phyloP scores from a whole-genome alignment of 768 basidiomycete genomes.

The Mycena alexandri region DNA sequence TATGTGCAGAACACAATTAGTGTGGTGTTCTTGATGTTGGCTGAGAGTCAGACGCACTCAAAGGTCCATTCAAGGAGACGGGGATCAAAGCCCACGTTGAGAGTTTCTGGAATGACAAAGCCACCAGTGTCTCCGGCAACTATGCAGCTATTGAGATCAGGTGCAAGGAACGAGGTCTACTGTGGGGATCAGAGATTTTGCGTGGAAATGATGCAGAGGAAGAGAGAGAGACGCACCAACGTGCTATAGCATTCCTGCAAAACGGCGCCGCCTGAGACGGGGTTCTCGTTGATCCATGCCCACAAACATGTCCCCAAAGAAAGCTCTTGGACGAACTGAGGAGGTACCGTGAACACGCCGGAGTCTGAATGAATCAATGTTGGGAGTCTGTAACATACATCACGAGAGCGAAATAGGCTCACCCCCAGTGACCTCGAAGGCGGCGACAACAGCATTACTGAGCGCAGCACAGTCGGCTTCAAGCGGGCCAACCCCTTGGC shows the following conservation, averaged over 20 bases:
- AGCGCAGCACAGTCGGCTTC: slow-evolving; percentile 9
- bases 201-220: neutral
- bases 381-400: no score
- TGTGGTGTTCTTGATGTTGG: neutral
- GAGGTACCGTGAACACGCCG: neutral
- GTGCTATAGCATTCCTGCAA: neutral
- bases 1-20: slow-evolving; percentile 2
- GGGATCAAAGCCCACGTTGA: neutral
- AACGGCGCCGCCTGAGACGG: neutral
- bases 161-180: neutral
- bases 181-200: neutral
- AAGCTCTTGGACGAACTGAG: slow-evolving; percentile 14
- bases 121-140: slow-evolving; percentile 6
- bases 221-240: neutral
- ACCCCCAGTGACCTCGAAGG: neutral
- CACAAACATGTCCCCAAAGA: slow-evolving; percentile 23
- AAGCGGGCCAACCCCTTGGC: slow-evolving; percentile 2
- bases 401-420: no score
- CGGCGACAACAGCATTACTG: neutral
- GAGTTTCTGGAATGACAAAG: neutral
- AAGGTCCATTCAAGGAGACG: neutral
- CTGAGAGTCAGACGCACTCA: slow-evolving; percentile 6
- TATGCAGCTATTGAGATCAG: neutral
- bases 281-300: slow-evolving; percentile 24
- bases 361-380: no score